These are phyloP conservation scores for Penicillium fuscoglaucum DNA, from an alignment of 2,329 filamentous ascomycete genomes.

Conservation along the genomic window DNA sequence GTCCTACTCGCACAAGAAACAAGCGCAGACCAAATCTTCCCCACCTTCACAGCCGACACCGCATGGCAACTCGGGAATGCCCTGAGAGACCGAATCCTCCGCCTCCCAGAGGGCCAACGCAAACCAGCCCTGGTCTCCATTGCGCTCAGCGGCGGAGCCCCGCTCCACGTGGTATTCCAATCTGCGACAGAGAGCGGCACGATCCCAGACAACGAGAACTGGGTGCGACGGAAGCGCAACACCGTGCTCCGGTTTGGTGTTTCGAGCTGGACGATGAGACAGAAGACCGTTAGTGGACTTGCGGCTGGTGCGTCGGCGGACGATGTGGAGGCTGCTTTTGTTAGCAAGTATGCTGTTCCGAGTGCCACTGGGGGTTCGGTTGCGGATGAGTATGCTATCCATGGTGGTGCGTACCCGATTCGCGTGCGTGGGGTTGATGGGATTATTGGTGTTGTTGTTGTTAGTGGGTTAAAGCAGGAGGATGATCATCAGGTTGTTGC, in stretches of 20 bases:
- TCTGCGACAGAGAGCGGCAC: slow-evolving; percentile 65
- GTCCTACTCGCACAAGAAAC: slow-evolving; percentile 34
- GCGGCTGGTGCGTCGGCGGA: slow-evolving; percentile 19
- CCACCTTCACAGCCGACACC: slow-evolving; percentile 40
- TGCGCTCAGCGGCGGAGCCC: slow-evolving; percentile 29
- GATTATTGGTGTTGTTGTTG: slow-evolving; percentile 71
- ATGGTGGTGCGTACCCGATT: slow-evolving; percentile 74
- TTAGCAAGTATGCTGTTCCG: slow-evolving; percentile 63
- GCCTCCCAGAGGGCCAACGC: slow-evolving; percentile 33
- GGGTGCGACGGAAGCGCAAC: slow-evolving; percentile 69
- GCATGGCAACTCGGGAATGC: slow-evolving; percentile 42
- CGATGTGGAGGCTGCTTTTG: slow-evolving; percentile 65
- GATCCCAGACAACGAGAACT: slow-evolving; percentile 69
- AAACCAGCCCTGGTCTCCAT: slow-evolving; percentile 46
- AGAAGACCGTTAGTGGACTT: slow-evolving; percentile 54
- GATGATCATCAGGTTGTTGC: slow-evolving; percentile 76
- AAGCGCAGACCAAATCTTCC: slow-evolving; percentile 34
- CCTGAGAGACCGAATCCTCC: slow-evolving; percentile 41
- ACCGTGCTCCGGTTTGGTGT: slow-evolving; percentile 70
- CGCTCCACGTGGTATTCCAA: slow-evolving; percentile 67
- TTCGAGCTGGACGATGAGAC: slow-evolving; percentile 70
- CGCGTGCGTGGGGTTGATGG: slow-evolving; percentile 73
- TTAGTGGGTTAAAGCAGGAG: slow-evolving; percentile 73
- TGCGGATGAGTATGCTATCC: slow-evolving; percentile 68
- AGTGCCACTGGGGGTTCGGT: slow-evolving; percentile 46